Percentiles rank a stretch among this genome's conserved stretches.
phyloP scores from a whole-genome alignment of 2,329 filamentous ascomycete genomes.

The Curvularia lunata region DNA sequence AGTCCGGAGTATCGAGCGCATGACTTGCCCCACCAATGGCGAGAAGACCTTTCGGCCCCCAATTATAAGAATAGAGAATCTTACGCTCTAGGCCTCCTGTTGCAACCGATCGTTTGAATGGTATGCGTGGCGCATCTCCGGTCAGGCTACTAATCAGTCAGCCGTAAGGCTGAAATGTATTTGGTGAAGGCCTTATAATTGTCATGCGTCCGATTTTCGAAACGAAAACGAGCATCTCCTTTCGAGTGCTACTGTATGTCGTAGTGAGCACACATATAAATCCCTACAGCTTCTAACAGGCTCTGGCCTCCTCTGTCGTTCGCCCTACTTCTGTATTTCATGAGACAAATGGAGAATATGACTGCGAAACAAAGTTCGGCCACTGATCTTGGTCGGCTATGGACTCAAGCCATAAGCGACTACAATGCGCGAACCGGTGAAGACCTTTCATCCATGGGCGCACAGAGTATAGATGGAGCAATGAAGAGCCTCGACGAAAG shows the following conservation, averaged over 20 bases:
- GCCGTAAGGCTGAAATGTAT: not conserved
- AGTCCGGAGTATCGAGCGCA: not conserved
- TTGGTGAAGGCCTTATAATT: not conserved
- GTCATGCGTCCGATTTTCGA: not conserved
- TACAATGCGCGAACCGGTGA: constrained; percentile 19
- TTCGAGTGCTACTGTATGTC: not conserved
- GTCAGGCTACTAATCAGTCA: not conserved
- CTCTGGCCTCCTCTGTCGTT: not conserved
- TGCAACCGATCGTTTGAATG: not conserved
- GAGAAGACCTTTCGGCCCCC: not conserved
- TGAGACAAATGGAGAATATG: not conserved
- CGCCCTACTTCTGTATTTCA: too few relatives aligned
- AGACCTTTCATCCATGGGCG: constrained; percentile 16
- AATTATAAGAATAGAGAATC: not conserved
- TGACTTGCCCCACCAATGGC: not conserved
- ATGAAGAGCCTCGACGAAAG: not conserved
- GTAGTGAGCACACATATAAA: not conserved
- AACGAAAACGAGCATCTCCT: not conserved
- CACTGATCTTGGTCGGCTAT: constrained; percentile 23
- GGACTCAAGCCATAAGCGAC: constrained; percentile 21
- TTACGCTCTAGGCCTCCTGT: not conserved
- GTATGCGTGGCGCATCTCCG: not conserved
- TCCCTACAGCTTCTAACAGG: not conserved
- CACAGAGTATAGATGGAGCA: constrained; percentile 11
- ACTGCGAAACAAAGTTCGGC: constrained; percentile 1